A percentile compares a stretch with the other conserved stretches of the same genome.
These are phyloP conservation scores for Fusarium pininemorale DNA, from an alignment of 2,329 filamentous ascomycete species.

Conservation along the genomic window DNA sequence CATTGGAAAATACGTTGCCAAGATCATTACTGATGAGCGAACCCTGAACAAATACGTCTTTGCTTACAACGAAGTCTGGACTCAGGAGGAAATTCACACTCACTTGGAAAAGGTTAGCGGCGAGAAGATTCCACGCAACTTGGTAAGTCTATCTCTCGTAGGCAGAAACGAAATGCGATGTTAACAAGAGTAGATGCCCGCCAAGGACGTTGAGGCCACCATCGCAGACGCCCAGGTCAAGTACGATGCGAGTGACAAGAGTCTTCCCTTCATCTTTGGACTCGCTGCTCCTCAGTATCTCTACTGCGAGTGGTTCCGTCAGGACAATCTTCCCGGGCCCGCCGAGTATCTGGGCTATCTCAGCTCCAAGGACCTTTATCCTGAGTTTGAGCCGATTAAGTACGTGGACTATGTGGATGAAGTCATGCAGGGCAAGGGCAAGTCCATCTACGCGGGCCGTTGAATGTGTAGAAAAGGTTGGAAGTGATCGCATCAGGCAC, in stretches of 20 bases:
- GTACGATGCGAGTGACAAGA: constrained; percentile 6
- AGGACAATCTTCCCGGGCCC: constrained; percentile 24
- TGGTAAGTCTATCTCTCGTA: not conserved
- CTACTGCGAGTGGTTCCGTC: constrained; percentile 27
- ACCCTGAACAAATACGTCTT: constrained; percentile 64
- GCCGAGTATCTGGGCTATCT: constrained; percentile 27
- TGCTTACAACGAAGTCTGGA: constrained; percentile 56
- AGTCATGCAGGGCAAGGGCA: constrained; percentile 14
- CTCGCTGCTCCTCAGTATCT: constrained; percentile 21
- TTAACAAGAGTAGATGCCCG: constrained; percentile 8
- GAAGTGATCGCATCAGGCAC: not conserved
- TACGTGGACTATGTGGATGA: constrained; percentile 28
- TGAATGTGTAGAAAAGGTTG: not conserved
- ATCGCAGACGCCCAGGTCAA: constrained; percentile 2
- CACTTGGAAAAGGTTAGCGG: constrained; percentile 58
- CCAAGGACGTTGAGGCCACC: constrained; percentile 3
- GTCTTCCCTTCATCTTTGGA: not conserved
- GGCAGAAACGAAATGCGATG: fast-evolving
- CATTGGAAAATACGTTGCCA: constrained; percentile 60
- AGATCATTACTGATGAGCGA: constrained; percentile 60
- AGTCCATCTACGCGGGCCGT: constrained; percentile 8
- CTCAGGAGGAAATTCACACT: constrained; percentile 56
- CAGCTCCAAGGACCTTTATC: constrained; percentile 24
- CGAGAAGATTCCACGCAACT: constrained; percentile 52
- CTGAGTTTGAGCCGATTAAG: constrained; percentile 14